Base-by-base conservation (phyloP, 768 basidiomycete species). In the Tephrocybe sp. region DNA sequence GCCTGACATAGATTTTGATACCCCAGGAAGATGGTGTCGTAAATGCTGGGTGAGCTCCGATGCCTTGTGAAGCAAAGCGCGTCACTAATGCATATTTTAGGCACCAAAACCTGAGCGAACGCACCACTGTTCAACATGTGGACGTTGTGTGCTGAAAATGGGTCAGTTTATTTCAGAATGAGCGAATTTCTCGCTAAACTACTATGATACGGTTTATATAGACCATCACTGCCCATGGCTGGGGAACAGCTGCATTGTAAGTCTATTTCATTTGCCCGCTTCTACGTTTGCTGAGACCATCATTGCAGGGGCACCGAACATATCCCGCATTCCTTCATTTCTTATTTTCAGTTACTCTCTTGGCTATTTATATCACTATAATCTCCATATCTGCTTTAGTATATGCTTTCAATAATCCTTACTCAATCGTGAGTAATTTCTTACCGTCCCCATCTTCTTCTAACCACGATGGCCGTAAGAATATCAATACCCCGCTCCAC, bases 191-290 rank as follows among this genome's bases (percentile, higher is more conserved):
- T 4, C 20, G 23, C 26, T 56, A 26, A 54, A 39, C 13, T 12
- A 30, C 10, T n/a, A n/a, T n/a, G 46, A 6, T 20, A 39, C 38
- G 33, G 22, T 17, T 2, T 31, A 13, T 48, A 9, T 58, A 92
- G 89, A 93, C 64, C 91, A 92, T 60, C 91, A 93, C 60, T 93
- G 90, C 62, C 87, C 85, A 5, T 93, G 90, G 90, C 69, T 92
- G 19, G 90, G 84, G 33, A 69, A 76, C 40, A 85, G 75, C 62
- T 93, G 90, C 65, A 78, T 93, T 51, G 89, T 89, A 63, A 64
- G 85, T 69, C 23, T 5, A 16, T n/a, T 14, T 20, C 41, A 38
- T 4, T 22, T 33, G 19, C 20, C 26, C 19, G 39, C 19, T 12
- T 22, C 16, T 38, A 10, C 40, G 14, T 7, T 34, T 26, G 19